Evolutionary conservation across 305 asterid species (phyloP).

Genomic region (Fraxinus platypoda): DNA sequence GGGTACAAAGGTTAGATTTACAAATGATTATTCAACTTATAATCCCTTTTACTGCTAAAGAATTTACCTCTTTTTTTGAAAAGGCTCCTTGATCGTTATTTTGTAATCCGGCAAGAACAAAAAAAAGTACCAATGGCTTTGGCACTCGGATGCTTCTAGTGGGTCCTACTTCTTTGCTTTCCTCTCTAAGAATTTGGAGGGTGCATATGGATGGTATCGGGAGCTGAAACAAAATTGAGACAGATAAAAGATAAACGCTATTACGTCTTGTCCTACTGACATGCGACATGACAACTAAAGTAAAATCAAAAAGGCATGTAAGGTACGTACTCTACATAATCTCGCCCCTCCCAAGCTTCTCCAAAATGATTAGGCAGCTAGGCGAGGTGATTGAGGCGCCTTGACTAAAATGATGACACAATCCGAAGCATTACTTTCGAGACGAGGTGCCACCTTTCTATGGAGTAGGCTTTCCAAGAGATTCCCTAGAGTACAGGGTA

Average conservation of each 20-base stretch:
- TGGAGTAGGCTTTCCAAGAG: neutral
- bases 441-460: neutral
- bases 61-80: neutral
- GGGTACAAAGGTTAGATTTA: conserved; percentile 5
- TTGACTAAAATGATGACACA: neutral
- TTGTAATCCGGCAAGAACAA: conserved; percentile 3
- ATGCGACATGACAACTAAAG: neutral
- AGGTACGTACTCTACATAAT: neutral
- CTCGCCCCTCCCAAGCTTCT: neutral
- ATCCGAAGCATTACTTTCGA: neutral
- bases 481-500: neutral
- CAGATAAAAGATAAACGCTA: neutral
- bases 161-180: conserved; percentile 15
- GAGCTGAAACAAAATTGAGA: neutral
- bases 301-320: neutral
- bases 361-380: neutral
- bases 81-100: conserved; percentile 1
- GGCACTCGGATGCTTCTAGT: conserved; percentile 21
- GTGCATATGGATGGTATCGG: neutral
- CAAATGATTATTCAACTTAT: neutral
- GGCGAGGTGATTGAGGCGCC: neutral
- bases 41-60: conserved; percentile 18
- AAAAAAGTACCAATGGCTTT: neutral
- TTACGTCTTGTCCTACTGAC: neutral
- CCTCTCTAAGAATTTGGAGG: neutral